Evolutionary conservation across 495 filamentous ascomycete genomes (phyloP).

Genomic region (Lichina pygmaea): DNA sequence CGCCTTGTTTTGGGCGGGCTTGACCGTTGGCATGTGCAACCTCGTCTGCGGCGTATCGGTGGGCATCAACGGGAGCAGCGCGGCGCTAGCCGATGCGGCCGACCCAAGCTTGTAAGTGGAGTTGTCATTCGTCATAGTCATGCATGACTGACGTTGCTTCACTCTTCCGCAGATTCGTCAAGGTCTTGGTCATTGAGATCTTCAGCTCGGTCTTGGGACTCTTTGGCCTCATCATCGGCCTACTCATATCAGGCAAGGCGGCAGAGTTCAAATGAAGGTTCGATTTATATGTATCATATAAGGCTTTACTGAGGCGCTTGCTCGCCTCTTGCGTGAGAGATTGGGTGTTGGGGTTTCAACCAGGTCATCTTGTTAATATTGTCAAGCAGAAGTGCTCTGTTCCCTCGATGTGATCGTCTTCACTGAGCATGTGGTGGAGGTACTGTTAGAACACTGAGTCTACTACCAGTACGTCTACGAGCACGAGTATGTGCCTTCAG

Average conservation of each 20-base stretch:
- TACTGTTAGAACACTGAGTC: too few relatives aligned
- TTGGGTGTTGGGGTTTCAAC: too few relatives aligned
- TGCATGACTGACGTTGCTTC: too few relatives aligned
- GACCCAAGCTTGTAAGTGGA: conserved; percentile 60
- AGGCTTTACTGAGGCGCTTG: too few relatives aligned
- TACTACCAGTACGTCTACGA: too few relatives aligned
- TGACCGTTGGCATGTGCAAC: conserved; percentile 88
- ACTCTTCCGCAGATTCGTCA: conserved; percentile 48
- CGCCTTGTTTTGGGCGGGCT: conserved; percentile 83
- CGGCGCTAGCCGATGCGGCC: conserved; percentile 84
- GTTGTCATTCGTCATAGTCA: too few relatives aligned
- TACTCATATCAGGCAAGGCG: conserved; percentile 66
- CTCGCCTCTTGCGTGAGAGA: too few relatives aligned
- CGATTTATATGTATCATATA: neutral
- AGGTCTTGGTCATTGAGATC: conserved; percentile 96
- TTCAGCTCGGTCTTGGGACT: conserved; percentile 95
- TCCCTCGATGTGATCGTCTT: too few relatives aligned
- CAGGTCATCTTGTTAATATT: too few relatives aligned
- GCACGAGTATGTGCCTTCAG: too few relatives aligned
- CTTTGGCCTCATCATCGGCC: conserved; percentile 89
- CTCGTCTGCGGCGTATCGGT: conserved; percentile 89
- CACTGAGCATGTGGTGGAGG: too few relatives aligned
- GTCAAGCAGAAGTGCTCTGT: too few relatives aligned
- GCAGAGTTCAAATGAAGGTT: conserved; percentile 29
- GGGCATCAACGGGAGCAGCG: conserved; percentile 92